Evolutionary conservation across 768 basidiomycete genomes (phyloP).

Genomic region (Phlebiopsis gigantea): DNA sequence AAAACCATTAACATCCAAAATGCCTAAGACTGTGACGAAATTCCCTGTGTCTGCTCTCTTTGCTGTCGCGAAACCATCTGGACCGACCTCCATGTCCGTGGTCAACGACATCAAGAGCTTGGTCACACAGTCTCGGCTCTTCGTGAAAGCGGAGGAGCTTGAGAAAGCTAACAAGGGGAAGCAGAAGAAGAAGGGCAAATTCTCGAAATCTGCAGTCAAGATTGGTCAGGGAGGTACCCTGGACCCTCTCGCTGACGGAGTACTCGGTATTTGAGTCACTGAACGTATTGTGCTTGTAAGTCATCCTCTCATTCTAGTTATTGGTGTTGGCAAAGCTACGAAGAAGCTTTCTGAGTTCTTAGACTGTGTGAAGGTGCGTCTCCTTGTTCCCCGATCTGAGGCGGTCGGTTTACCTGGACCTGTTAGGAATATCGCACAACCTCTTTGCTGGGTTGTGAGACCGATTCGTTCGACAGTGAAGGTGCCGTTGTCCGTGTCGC

Average conservation of each 20-base stretch:
- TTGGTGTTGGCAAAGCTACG: slow-evolving; percentile 87
- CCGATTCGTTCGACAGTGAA: slow-evolving; percentile 91
- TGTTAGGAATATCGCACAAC: slow-evolving; percentile 91
- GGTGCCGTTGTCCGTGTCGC: slow-evolving; percentile 75
- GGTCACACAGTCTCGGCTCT: slow-evolving; percentile 71
- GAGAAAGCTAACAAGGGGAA: slow-evolving; percentile 43
- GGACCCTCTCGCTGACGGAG: slow-evolving; percentile 92
- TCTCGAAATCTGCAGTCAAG: slow-evolving; percentile 50
- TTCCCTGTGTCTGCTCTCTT: slow-evolving; percentile 79
- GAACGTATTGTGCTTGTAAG: not conserved
- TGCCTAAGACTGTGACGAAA: slow-evolving; percentile 61
- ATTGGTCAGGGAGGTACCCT: slow-evolving; percentile 93
- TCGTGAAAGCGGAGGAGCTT: slow-evolving; percentile 54
- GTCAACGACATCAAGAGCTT: slow-evolving; percentile 82
- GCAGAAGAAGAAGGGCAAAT: slow-evolving; percentile 31
- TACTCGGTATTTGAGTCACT: slow-evolving; percentile 19
- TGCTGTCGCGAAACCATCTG: slow-evolving; percentile 87
- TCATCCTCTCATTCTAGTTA: slow-evolving; percentile 43
- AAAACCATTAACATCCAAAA: slow-evolving; percentile 21
- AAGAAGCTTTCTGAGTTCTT: slow-evolving; percentile 81
- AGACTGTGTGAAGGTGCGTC: slow-evolving; percentile 78
- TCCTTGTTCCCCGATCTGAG: slow-evolving; percentile 1
- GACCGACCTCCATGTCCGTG: slow-evolving; percentile 87
- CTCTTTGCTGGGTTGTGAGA: slow-evolving; percentile 89
- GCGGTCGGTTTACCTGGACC: not conserved